Conservation (phyloP, 2,329 filamentous ascomycete species). For the Ceratocystis papillata region DNA sequence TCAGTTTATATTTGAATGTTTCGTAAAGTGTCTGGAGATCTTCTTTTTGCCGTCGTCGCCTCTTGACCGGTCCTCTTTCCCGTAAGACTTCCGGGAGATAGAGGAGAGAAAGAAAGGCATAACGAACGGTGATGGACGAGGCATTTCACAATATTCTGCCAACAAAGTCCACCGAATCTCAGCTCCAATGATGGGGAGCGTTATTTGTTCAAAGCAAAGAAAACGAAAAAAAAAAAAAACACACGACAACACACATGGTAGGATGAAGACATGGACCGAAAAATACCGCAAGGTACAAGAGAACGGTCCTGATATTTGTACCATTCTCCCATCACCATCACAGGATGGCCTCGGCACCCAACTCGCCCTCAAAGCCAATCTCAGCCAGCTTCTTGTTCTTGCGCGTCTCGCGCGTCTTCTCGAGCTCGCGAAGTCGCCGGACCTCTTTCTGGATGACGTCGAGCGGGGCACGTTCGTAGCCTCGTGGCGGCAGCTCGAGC, state of each 20-base stretch:
- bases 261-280: not conserved
- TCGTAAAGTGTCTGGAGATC: slow-evolving; percentile 8
- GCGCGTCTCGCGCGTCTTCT: slow-evolving; percentile 63
- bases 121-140: slow-evolving; percentile 4
- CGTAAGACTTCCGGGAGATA: not conserved
- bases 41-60: not conserved
- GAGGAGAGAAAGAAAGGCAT: slow-evolving; percentile 1
- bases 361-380: slow-evolving; percentile 78
- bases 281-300: not conserved
- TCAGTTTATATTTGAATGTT: slow-evolving; percentile 7
- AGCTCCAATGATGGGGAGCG: slow-evolving; percentile 25
- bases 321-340: not conserved
- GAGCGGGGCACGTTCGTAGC: slow-evolving; percentile 54
- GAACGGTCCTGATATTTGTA: not conserved
- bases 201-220: slow-evolving; percentile 8
- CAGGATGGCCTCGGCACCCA: slow-evolving; percentile 4
- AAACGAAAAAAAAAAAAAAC: slow-evolving; percentile 23
- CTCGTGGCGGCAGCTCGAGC: slow-evolving; percentile 56
- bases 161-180: slow-evolving; percentile 27
- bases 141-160: slow-evolving; percentile 58
- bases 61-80: not conserved
- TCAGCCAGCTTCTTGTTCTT: slow-evolving; percentile 59
- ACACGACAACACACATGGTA: not conserved
- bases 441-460: slow-evolving; percentile 62
- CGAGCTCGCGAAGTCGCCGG: slow-evolving; percentile 56